Evolutionary conservation across 768 basidiomycete genomes (phyloP), one percentile per base, ranked within the genome.

Genomic region (Pleurotus sapidus): DNA sequence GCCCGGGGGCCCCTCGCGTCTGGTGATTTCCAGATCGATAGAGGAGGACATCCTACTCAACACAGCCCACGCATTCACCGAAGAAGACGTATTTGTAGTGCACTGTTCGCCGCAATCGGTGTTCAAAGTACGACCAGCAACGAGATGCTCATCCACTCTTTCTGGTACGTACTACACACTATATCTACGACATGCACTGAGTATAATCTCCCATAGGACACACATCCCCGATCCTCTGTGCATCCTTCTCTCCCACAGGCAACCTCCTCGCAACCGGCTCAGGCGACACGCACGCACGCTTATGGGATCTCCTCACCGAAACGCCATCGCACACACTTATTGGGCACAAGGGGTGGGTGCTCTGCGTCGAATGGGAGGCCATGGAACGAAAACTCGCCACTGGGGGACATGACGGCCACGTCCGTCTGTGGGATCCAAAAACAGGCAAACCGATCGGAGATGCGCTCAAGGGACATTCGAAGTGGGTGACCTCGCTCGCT

Each of bases 351-450:
- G 95, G 95, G 0, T 98, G 95, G 96, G 94, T 99, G 1, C 79
- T 98, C 1, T 98, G 94, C 63, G 91, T 95, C 4, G 97, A 98
- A 66, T 99, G 96, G 95, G 95, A 98, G 65, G 91, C 91, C 0
- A 81, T 91, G 78, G 95, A 98, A 67, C 77, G 94, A 45, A 88
- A 87, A 64, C 74, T 98, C 12, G 96, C 95, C 0, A 94, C 92
- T 3, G 97, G 97, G 1, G 95, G 95, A 0, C 89, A 98, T 66
- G 95, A 99, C 70, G 91, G 93, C 15, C 90, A 94, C 64, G 92
- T 94, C 60, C 78, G 94, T 50, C 71, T 98, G 58, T 99, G 96
- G 97, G 91, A 97, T 64, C 95, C 94, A 12, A 91, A 89, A 67
- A 88, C 89, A 0, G 95, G 97, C 24, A 93, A 93, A 65, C 78